A percentile compares a stretch with the other conserved stretches of the same genome.
These are phyloP conservation scores for Babesia caballi DNA, from an alignment of 169 alveolate species.

Conservation along the genomic window DNA sequence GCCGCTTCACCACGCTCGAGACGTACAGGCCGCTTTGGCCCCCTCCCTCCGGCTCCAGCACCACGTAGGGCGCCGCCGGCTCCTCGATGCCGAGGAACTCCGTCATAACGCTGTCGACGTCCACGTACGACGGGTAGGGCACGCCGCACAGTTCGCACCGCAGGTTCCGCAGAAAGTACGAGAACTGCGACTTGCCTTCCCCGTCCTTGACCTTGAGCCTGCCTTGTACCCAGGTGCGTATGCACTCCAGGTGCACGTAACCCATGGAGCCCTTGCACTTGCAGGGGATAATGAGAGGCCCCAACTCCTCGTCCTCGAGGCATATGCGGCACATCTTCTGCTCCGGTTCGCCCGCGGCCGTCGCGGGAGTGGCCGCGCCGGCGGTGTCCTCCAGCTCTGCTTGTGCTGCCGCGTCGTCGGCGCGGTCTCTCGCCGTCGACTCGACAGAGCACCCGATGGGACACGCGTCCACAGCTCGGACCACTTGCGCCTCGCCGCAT, in stretches of 20 bases:
- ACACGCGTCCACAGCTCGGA: too few relatives aligned
- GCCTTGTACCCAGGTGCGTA: constrained; percentile 90
- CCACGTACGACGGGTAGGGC: constrained; percentile 79
- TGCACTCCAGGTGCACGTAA: constrained; percentile 90
- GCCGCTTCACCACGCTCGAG: constrained; percentile 71
- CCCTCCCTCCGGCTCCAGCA: constrained; percentile 75
- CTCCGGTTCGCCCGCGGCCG: background rate
- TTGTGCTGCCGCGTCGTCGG: too few relatives aligned
- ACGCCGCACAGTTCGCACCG: constrained; percentile 92
- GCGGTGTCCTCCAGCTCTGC: too few relatives aligned
- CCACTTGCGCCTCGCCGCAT: too few relatives aligned
- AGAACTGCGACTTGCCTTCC: constrained; percentile 56
- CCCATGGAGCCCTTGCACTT: constrained; percentile 94
- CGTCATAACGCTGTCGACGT: constrained; percentile 68
- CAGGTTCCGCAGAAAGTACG: constrained; percentile 84
- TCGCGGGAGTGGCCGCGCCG: background rate
- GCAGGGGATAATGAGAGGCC: constrained; percentile 95
- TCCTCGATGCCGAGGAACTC: constrained; percentile 84
- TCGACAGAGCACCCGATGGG: background rate
- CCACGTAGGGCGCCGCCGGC: constrained; percentile 82
- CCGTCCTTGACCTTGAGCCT: constrained; percentile 73
- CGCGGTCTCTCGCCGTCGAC: background rate
- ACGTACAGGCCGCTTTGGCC: constrained; percentile 77
- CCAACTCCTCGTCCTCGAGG: constrained; percentile 78
- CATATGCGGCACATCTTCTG: constrained; percentile 84